Evolutionary conservation across 177 flowering plant genomes (phyloP), one percentile per base, ranked within the genome.

Genomic region (Vitis hybrid): DNA sequence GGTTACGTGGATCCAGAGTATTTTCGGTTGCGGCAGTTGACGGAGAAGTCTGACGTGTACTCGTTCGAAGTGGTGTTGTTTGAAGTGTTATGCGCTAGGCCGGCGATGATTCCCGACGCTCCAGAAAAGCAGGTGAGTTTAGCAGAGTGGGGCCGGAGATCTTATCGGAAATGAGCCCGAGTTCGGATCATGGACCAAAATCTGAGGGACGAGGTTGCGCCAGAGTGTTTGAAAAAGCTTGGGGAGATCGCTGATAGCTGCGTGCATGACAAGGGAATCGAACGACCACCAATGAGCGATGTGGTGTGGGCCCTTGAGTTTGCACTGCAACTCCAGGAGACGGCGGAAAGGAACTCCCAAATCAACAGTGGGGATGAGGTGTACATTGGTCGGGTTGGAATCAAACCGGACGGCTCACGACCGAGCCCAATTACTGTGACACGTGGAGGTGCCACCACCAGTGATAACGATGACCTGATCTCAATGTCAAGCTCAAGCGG

Each of bases 1-100:
- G 87, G 84, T 3, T 84, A 84, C 55, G 35, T 84, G 13, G 89
- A 82, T 62, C 87, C 89, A 0, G 87, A 86, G 58, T 82, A 85
- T 59, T 69, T 58, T 32, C 58, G 75, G 2, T 57, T 74, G 7
- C 82, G 72, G 20, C 76, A 69, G 14, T 66, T 85, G 64, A 79
- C 81, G 1, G 84, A 79, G 17, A 84, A 85, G 62, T 81, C 87
- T 6, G 81, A 85, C 18, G 85, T 85, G 14, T 82, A 80, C 70
- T 77, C 81, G 0, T 86, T 86, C 20, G 85, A 86, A 0, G 88
- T 82, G 17, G 87, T 85, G 20, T 48, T 85, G 65, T 74, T 79
- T 7, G 87, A 85, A 52, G 83, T 76, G 1, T 15, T 72, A 15
- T 85, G 78, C 71, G 84, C 72, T 46, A 48, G 80, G 18, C 50